These are phyloP conservation scores for Solanum stenotomum DNA, from an alignment of 257 asterid species.

Conservation along the genomic window DNA sequence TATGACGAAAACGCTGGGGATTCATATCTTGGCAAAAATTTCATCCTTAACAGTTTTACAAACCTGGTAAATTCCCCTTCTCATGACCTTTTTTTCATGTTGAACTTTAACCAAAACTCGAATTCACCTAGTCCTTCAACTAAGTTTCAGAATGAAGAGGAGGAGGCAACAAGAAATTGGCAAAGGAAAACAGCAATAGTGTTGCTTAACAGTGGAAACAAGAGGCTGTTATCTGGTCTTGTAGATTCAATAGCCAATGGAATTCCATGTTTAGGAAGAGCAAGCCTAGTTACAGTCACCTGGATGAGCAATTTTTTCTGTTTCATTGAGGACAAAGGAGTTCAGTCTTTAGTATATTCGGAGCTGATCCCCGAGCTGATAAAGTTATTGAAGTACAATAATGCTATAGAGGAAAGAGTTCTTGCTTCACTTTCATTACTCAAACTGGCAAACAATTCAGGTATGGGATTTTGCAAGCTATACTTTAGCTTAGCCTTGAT, in stretches of 20 bases:
- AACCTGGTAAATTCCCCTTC: constrained; percentile 21
- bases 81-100: neutral
- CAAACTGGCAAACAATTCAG: constrained; percentile 45
- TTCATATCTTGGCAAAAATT: constrained; percentile 11
- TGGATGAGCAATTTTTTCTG: constrained; percentile 55
- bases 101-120: neutral
- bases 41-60: neutral
- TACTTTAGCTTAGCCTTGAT: neutral
- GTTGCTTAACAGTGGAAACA: constrained; percentile 34
- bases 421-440: constrained; percentile 58
- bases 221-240: constrained; percentile 42
- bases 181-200: constrained; percentile 40
- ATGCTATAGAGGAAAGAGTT: constrained; percentile 50
- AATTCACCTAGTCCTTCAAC: neutral
- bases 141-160: constrained; percentile 40
- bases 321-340: constrained; percentile 25
- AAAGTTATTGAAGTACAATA: constrained; percentile 26
- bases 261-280: constrained; percentile 63
- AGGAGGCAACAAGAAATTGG: constrained; percentile 39
- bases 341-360: constrained; percentile 37
- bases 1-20: constrained; percentile 12
- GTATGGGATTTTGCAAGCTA: constrained; percentile 15
- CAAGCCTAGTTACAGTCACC: constrained; percentile 58
- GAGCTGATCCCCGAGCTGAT: constrained; percentile 39
- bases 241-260: constrained; percentile 51